Evolutionary conservation across 2,329 filamentous ascomycete species (phyloP), one percentile per base, ranked within the genome.

Genomic region (Grosmannia clavigera): DNA sequence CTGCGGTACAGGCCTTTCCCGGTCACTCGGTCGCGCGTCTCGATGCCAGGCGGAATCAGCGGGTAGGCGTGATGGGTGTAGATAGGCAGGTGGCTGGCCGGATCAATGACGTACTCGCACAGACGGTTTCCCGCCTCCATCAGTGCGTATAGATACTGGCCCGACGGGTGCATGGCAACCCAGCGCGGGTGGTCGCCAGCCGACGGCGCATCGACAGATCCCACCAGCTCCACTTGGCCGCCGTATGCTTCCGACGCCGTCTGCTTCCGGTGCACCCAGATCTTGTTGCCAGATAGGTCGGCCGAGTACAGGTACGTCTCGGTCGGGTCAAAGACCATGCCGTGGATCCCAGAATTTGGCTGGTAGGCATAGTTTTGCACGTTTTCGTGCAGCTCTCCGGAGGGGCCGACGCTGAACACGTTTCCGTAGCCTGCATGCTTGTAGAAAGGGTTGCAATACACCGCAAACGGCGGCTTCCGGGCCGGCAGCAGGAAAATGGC

Each of bases 391-490:
- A 90, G 77, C n/a, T 74, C 74, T 31, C 87, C 87, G 4, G 74
- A 71, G 10, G 70, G 61, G 55, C 81, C 78, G 57, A 85, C 81
- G 58, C 80, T 78, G 74, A 90, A 90, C 70, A 95, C 82, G 69
- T 91, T 90, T 62, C 90, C 88, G 70, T 83, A 87, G 64, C 89
- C 88, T 46, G 90, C 90, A 70, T 92, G 81, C 63, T 89, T 83
- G 78, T 95, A 95, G 73, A 95, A 95, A 10, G 90, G 90, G 72
- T 94, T 94, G 71, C 88, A 88, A 74, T 95, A 95, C 63, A 95
- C 88, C 66, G 82, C 83, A 72, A 90, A 89, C 0, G 90, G 90
- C 1, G 89, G 80, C 67, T 89, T 81, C 66, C 85, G 81, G 27
- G 89, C 88, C 35, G 90, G 87, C 57, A 95, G 83, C 61, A 92